Conservation (phyloP, 495 filamentous ascomycete species). For the Sporormia fimetaria region DNA sequence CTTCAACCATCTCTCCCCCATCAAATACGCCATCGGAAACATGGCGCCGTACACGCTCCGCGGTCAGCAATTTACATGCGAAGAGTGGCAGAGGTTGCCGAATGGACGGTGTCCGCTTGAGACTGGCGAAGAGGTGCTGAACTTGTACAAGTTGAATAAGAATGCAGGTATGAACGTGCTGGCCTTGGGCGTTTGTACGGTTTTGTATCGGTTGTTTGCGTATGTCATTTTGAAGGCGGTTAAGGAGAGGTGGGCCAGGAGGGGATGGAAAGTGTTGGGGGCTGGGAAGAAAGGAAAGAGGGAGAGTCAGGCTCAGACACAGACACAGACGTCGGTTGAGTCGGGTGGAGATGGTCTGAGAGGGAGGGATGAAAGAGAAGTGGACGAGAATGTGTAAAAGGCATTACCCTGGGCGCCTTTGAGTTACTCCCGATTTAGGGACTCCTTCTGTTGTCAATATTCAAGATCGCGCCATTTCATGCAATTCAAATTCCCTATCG, state of each 20-base stretch:
- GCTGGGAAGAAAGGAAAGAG: slow-evolving; percentile 3
- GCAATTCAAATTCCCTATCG: too few relatives aligned
- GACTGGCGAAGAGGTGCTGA: slow-evolving; percentile 51
- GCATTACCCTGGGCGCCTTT: too few relatives aligned
- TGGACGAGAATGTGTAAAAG: too few relatives aligned
- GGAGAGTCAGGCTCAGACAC: neutral
- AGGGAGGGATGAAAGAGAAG: too few relatives aligned
- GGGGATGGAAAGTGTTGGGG: slow-evolving; percentile 22
- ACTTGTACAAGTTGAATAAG: slow-evolving; percentile 50
- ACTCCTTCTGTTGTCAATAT: too few relatives aligned
- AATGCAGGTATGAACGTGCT: slow-evolving; percentile 47
- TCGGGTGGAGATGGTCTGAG: too few relatives aligned
- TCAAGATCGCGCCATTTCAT: too few relatives aligned
- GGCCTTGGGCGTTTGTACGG: slow-evolving; percentile 45
- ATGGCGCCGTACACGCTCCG: slow-evolving; percentile 48
- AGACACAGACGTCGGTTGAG: too few relatives aligned
- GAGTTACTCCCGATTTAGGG: too few relatives aligned
- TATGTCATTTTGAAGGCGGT: slow-evolving; percentile 47
- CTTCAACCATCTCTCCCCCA: slow-evolving; percentile 57
- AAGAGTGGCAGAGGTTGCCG: slow-evolving; percentile 41
- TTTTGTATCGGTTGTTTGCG: slow-evolving; percentile 54
- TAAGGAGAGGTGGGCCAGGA: slow-evolving; percentile 30
- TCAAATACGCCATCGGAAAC: slow-evolving; percentile 55
- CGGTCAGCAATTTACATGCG: slow-evolving; percentile 49
- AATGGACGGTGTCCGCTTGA: slow-evolving; percentile 49